phyloP scores from a whole-genome alignment of 345 rosid genomes.

The Jatropha curcas region DNA sequence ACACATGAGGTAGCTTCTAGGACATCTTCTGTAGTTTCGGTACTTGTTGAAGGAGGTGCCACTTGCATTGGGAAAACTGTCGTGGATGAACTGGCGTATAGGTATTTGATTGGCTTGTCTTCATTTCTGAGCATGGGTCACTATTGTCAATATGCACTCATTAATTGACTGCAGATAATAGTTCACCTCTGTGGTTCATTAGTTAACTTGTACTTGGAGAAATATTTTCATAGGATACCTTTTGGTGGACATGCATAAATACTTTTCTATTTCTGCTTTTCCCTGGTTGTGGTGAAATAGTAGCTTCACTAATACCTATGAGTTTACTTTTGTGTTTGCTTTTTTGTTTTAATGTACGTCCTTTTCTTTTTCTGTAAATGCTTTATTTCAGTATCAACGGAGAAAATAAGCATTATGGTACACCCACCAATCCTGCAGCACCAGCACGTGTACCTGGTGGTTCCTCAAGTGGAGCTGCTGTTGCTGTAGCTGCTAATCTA shows the following conservation, averaged over 20 bases:
- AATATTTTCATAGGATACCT: too few relatives aligned
- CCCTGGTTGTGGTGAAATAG: background rate
- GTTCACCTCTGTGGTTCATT: background rate
- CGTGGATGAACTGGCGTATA: conserved; percentile 77
- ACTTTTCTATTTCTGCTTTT: too few relatives aligned
- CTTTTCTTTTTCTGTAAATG: conserved; percentile 15
- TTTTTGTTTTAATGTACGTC: conserved; percentile 1
- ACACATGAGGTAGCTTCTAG: conserved; percentile 65
- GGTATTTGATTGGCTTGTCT: conserved; percentile 41
- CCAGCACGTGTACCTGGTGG: conserved; percentile 82
- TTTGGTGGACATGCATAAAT: too few relatives aligned
- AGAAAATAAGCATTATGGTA: conserved; percentile 75
- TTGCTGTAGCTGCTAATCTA: conserved; percentile 81
- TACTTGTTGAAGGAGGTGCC: conserved; percentile 92
- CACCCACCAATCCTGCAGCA: conserved; percentile 88
- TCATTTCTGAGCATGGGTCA: background rate
- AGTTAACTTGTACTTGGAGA: background rate
- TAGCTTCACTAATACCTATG: background rate
- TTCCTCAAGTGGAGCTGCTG: conserved; percentile 91
- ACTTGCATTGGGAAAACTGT: conserved; percentile 91
- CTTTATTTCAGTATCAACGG: conserved; percentile 71
- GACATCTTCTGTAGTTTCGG: conserved; percentile 61
- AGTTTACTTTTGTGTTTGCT: conserved; percentile 13
- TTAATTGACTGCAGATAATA: background rate
- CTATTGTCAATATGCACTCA: background rate